A percentile compares a stretch with the other conserved stretches of the same genome.
phyloP scores from a whole-genome alignment of 148 eudicot species.

The Beta vulgaris region DNA sequence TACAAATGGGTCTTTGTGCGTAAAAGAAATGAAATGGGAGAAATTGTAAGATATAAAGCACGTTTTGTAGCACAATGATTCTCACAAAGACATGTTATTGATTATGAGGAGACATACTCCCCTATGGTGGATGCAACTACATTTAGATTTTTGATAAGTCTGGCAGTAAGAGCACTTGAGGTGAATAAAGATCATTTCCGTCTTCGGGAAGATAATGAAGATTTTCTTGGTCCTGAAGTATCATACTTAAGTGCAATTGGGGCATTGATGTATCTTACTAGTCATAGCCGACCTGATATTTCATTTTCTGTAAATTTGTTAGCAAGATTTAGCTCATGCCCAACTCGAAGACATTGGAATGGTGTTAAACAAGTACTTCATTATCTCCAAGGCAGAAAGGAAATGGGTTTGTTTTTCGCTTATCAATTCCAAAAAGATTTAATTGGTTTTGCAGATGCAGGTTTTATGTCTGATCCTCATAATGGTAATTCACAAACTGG shows the following conservation, averaged over 20 bases:
- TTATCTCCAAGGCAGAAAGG: background rate
- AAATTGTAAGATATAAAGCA: too few relatives aligned
- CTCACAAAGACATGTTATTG: background rate
- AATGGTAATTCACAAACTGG: conserved; percentile 4
- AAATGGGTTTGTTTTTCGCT: background rate
- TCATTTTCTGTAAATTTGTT: background rate
- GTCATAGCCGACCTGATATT: background rate
- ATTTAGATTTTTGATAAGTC: too few relatives aligned
- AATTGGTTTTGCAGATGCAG: too few relatives aligned
- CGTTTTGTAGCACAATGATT: too few relatives aligned
- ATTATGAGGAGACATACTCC: too few relatives aligned
- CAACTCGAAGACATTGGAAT: background rate
- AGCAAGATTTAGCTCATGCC: background rate
- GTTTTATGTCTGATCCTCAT: background rate
- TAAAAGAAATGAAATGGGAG: too few relatives aligned
- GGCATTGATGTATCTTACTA: conserved; percentile 2
- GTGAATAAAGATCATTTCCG: too few relatives aligned
- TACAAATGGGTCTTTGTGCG: too few relatives aligned
- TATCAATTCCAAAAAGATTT: too few relatives aligned
- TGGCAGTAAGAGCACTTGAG: too few relatives aligned
- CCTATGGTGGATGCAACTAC: too few relatives aligned
- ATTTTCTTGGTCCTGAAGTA: background rate
- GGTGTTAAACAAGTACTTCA: background rate
- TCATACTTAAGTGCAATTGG: background rate
- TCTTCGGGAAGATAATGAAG: too few relatives aligned